Base-by-base conservation (phyloP, 345 rosid genomes). In the Aquilaria sinensis region DNA sequence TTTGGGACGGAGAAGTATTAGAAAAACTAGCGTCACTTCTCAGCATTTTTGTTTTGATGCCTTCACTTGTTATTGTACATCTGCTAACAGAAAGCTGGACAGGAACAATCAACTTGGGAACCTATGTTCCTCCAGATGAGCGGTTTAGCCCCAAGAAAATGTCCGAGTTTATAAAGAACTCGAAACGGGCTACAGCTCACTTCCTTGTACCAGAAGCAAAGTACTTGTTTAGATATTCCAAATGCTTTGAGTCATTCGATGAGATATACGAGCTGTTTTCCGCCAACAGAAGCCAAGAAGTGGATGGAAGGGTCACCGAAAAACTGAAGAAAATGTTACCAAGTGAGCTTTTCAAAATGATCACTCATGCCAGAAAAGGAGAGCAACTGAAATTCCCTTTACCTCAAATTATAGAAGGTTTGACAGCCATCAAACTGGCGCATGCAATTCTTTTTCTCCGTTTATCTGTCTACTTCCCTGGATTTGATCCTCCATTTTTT, bases 121-220 rank as follows among this genome's bases (percentile, higher is more conserved):
- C 65, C 52, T 74, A 75, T 66, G 84, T 84, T 53, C 93, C 93
- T 6, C 81, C 89, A 10, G 89, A 82, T 32, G 93, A 87, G 71
- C 70, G 73, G 63, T 66, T 77, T 29, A 80, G 80, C 70, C 80
- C 84, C 49, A 72, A 66, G 66, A 82, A 77, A 58, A 67, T 82
- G 43, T 77, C 80, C 2, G 85, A 77, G 68, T 65, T 87, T 43
- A 69, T 67, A 13, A 64, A 74, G 47, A 77, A 74, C 63, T 57
- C 83, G 45, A 68, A 77, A 57, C 78, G 46, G 52, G 80, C 89
- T 31, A 34, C 64, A 0, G 71, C 67, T 13, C 77, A 80, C 61
- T 80, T 78, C 69, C 63, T 77, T 45, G 51, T 70, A 31, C 76
- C 78, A 1, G 82, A 80, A 72, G 74, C 75, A 62, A 72, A 69